Conservation (phyloP, 176 grass and related monocot species). For the Phoenix dactylifera region DNA sequence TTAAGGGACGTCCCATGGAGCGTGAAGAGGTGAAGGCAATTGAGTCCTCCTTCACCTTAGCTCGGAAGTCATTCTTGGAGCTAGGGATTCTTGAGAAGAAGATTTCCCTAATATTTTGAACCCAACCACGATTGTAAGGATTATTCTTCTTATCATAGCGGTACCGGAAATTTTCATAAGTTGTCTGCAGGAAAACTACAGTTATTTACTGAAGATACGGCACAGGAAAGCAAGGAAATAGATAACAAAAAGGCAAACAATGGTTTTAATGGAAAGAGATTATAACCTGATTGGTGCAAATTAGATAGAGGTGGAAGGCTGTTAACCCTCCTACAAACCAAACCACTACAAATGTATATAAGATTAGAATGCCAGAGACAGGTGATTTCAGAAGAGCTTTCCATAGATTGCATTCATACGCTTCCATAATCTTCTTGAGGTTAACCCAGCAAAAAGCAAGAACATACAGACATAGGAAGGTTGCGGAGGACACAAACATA, state of each 20-base stretch:
- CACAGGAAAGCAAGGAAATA: background rate
- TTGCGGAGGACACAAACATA: conserved; percentile 28
- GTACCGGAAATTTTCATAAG: conserved; percentile 28
- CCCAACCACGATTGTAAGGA: conserved; percentile 13
- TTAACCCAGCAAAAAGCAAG: conserved; percentile 26
- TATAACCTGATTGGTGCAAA: conserved; percentile 36
- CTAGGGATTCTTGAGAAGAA: conserved; percentile 18
- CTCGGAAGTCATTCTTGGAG: conserved; percentile 24
- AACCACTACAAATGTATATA: conserved; percentile 27
- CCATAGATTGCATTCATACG: conserved; percentile 27
- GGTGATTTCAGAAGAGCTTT: conserved; percentile 26
- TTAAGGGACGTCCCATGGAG: conserved; percentile 3
- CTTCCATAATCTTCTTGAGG: conserved; percentile 17
- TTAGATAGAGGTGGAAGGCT: conserved; percentile 30
- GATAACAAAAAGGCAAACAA: background rate
- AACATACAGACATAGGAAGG: conserved; percentile 30
- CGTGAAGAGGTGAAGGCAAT: conserved; percentile 11
- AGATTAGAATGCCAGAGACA: conserved; percentile 25
- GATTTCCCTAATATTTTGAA: conserved; percentile 15
- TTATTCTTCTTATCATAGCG: conserved; percentile 24
- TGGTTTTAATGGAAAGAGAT: background rate
- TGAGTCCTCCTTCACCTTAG: conserved; percentile 25
- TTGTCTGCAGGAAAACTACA: conserved; percentile 8
- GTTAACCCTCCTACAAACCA: conserved; percentile 39
- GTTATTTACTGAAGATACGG: background rate